Percentiles rank a stretch among this genome's conserved stretches.
phyloP scores from a whole-genome alignment of 2,329 filamentous ascomycete species.

The Pseudogymnoascus destructans region DNA sequence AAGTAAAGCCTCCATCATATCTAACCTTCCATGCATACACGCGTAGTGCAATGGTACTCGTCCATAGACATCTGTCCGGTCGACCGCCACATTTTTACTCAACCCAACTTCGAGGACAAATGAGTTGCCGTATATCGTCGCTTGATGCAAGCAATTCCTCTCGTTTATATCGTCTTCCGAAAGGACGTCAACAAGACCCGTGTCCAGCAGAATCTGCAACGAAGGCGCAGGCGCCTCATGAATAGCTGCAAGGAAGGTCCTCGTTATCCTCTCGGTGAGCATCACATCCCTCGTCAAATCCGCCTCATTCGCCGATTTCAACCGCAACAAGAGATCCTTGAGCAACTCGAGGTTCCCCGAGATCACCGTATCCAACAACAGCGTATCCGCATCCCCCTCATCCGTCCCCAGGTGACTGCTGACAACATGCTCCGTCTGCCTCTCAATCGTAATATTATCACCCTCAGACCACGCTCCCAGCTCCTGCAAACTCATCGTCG shows the following conservation, averaged over 20 bases:
- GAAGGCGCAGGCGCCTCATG: slow-evolving; percentile 71
- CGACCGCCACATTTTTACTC: slow-evolving; percentile 60
- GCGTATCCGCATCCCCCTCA: slow-evolving; percentile 77
- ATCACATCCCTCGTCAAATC: slow-evolving; percentile 44
- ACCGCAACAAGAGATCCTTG: slow-evolving; percentile 65
- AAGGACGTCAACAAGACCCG: slow-evolving; percentile 73
- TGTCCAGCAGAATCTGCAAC: slow-evolving; percentile 63
- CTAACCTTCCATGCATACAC: slow-evolving; percentile 81
- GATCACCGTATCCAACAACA: slow-evolving; percentile 77
- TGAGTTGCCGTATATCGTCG: slow-evolving; percentile 81
- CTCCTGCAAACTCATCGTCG: slow-evolving; percentile 89
- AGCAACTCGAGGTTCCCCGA: slow-evolving; percentile 66
- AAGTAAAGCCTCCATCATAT: slow-evolving; percentile 66
- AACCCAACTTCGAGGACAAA: slow-evolving; percentile 68
- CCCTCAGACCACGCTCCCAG: slow-evolving; percentile 95
- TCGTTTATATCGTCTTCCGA: slow-evolving; percentile 97
- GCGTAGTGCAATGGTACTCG: slow-evolving; percentile 90
- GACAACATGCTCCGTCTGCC: slow-evolving; percentile 45
- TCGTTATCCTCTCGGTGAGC: slow-evolving; percentile 64
- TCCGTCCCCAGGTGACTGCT: slow-evolving; percentile 61
- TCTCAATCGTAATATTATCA: slow-evolving; percentile 75
- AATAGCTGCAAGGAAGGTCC: slow-evolving; percentile 81
- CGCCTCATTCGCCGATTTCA: slow-evolving; percentile 43
- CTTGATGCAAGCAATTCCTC: slow-evolving; percentile 88
- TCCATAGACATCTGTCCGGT: slow-evolving; percentile 82